These are phyloP conservation scores for Xylariales sp. DNA, from an alignment of 2,329 filamentous ascomycete species.

Conservation along the genomic window DNA sequence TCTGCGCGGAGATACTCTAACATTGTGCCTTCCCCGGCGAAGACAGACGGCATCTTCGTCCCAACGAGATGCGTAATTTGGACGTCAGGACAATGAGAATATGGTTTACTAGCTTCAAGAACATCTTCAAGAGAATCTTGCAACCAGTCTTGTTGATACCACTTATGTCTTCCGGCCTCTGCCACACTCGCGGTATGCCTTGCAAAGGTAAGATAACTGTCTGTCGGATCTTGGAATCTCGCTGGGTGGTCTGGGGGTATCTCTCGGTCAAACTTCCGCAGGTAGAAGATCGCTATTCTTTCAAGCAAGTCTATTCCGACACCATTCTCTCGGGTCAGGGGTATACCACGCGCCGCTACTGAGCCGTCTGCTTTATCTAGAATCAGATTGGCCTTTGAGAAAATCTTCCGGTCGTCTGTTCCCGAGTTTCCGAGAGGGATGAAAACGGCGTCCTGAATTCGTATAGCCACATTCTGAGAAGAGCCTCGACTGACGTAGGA, in stretches of 20 bases:
- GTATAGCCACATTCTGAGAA: slow-evolving; percentile 8
- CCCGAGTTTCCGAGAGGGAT: slow-evolving; percentile 2
- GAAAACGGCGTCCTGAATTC: slow-evolving; percentile 3
- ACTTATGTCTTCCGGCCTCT: slow-evolving; percentile 20
- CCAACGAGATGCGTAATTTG: slow-evolving; percentile 39
- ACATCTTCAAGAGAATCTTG: slow-evolving; percentile 32
- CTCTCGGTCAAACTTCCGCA: slow-evolving; percentile 28
- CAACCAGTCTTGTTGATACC: slow-evolving; percentile 29
- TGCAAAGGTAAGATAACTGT: slow-evolving; percentile 38
- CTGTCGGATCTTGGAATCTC: neutral
- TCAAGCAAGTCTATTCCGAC: neutral
- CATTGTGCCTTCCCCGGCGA: slow-evolving; percentile 35
- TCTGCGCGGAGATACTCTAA: slow-evolving; percentile 38
- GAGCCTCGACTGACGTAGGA: neutral
- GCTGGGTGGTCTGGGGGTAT: slow-evolving; percentile 3
- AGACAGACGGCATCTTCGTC: slow-evolving; percentile 29
- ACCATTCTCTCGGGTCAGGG: neutral
- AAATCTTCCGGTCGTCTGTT: slow-evolving; percentile 16
- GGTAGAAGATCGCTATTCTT: slow-evolving; percentile 29
- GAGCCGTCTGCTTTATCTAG: neutral
- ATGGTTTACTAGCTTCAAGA: slow-evolving; percentile 7
- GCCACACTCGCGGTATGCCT: slow-evolving; percentile 20
- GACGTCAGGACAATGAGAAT: slow-evolving; percentile 32
- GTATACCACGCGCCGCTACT: neutral
- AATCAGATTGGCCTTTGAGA: slow-evolving; percentile 1